Percentiles rank a stretch among this genome's conserved stretches.
phyloP scores from a whole-genome alignment of 2,329 filamentous ascomycete genomes.

The Alternaria viburni region DNA sequence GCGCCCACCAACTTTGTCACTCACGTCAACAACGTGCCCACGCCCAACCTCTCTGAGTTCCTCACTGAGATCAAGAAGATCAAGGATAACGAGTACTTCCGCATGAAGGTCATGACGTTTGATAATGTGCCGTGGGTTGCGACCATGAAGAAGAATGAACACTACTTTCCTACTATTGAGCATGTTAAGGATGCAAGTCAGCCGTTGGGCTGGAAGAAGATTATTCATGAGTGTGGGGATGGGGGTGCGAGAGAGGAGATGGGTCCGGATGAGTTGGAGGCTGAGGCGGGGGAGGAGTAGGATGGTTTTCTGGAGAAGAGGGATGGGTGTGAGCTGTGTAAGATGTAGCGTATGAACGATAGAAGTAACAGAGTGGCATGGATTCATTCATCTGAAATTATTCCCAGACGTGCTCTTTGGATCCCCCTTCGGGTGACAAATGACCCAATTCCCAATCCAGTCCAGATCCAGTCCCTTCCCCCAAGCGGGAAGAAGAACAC shows the following conservation, averaged over 20 bases:
- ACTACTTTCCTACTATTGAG: slow-evolving; percentile 79
- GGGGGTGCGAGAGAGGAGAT: slow-evolving; percentile 43
- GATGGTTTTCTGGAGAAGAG: neutral
- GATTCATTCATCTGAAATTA: neutral
- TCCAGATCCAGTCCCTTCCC: neutral
- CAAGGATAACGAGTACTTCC: slow-evolving; percentile 97
- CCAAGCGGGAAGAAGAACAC: neutral
- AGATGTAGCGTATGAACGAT: neutral
- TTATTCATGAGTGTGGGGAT: slow-evolving; percentile 60
- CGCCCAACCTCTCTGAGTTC: slow-evolving; percentile 81
- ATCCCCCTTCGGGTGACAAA: neutral
- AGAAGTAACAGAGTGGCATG: neutral
- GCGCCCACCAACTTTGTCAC: slow-evolving; percentile 98
- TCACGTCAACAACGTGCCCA: slow-evolving; percentile 88
- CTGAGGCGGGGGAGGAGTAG: slow-evolving; percentile 31
- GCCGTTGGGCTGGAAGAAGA: slow-evolving; percentile 63
- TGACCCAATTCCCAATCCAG: neutral
- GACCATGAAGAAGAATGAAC: slow-evolving; percentile 99
- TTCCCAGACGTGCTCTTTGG: neutral
- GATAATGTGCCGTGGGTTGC: slow-evolving; percentile 99
- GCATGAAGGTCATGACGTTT: slow-evolving; percentile 95
- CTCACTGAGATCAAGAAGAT: slow-evolving; percentile 83
- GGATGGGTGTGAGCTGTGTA: neutral
- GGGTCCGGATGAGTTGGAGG: slow-evolving; percentile 34
- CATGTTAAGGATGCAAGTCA: slow-evolving; percentile 64